phyloP scores from a whole-genome alignment of 805 yeast genomes.

The Martiniozyma abietophila region DNA sequence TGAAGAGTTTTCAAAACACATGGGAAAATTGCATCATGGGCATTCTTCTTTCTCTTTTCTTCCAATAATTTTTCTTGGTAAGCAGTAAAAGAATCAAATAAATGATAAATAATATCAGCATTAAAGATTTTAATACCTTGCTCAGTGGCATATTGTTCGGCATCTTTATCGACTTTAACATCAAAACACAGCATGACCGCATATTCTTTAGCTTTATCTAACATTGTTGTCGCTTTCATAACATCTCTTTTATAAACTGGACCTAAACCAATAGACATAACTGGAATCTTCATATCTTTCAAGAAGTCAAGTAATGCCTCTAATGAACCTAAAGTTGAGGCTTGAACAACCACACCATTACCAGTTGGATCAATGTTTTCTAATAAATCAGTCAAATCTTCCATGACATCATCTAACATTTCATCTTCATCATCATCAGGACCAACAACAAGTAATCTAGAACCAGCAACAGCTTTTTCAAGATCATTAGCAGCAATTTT shows the following conservation, averaged over 20 bases:
- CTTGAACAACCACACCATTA: conserved; percentile 96
- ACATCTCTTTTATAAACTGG: conserved; percentile 98
- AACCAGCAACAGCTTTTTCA: conserved; percentile 99
- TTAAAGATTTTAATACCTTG: conserved; percentile 86
- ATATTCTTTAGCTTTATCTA: conserved; percentile 88
- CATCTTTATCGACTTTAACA: conserved; percentile 94
- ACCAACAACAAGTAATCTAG: conserved; percentile 88
- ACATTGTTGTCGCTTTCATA: conserved; percentile 94
- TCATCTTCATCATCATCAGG: conserved; percentile 98
- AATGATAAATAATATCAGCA: conserved; percentile 93
- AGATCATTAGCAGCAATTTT: conserved; percentile 96
- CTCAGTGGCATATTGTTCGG: conserved; percentile 95
- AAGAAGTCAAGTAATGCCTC: conserved; percentile 96
- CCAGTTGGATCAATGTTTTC: conserved; percentile 95
- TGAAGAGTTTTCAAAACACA: conserved; percentile 91
- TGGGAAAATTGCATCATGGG: conserved; percentile 88
- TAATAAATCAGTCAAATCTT: conserved; percentile 86
- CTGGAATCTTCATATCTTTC: conserved; percentile 98
- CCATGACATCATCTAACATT: conserved; percentile 97
- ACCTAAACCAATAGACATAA: conserved; percentile 96
- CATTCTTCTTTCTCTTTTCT: conserved; percentile 79
- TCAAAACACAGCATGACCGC: conserved; percentile 99
- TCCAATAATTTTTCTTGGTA: conserved; percentile 85
- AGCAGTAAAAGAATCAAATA: conserved; percentile 89
- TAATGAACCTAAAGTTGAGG: conserved; percentile 94